Base-by-base conservation (phyloP, 2,329 filamentous ascomycete species). In the Xylariaceae sp. region DNA sequence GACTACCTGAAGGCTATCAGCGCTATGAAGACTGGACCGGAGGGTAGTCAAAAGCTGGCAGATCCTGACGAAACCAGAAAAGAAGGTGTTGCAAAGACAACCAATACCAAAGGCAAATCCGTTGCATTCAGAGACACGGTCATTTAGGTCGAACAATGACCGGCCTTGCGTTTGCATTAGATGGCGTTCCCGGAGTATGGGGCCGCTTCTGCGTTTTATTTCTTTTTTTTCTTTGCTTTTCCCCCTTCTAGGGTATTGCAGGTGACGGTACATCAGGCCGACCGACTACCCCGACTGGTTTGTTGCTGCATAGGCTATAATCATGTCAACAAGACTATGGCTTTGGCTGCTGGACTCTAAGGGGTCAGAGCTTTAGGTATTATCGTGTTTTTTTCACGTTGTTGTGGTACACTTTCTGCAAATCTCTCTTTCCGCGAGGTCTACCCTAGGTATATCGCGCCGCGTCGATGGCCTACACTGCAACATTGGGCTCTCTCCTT, bases 1-100 rank as follows among this genome's bases (percentile, higher is more conserved):
- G 65, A 67, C 15, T 68, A 65, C 55, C 60, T 71, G 34, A 62
- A 61, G 44, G 64, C 63, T 41, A 65, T 70, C 29, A 69, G 67
- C 47, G 65, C 65, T 13, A 61, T 64, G 58, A 59, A 58, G 22
- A 60, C 64, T 29, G 61, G 60, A 12, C 60, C 61, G 13, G 62
- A 67, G 32, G 62, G 64, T 10, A 62, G 60, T 47, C 56, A 48
- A 37, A 59, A 61, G 34, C 40, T 29, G 21, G 54, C 42, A 9
- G 61, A 55, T 16, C 49, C 53, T 19, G 47, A 60, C 21, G 57
- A 61, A 36, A 49, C 63, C 22, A 69, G 32, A 69, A 57, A 60
- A 63, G 37, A 61, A 67, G 44, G 62, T 3, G 46, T 47, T n/a
- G 43, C 26, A 9, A 64, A 52, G 51, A 59, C 44, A 26, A 57